Evolutionary conservation across 495 filamentous ascomycete genomes (phyloP), one percentile per base, ranked within the genome.

Genomic region (Beverwykella pulmonaria): DNA sequence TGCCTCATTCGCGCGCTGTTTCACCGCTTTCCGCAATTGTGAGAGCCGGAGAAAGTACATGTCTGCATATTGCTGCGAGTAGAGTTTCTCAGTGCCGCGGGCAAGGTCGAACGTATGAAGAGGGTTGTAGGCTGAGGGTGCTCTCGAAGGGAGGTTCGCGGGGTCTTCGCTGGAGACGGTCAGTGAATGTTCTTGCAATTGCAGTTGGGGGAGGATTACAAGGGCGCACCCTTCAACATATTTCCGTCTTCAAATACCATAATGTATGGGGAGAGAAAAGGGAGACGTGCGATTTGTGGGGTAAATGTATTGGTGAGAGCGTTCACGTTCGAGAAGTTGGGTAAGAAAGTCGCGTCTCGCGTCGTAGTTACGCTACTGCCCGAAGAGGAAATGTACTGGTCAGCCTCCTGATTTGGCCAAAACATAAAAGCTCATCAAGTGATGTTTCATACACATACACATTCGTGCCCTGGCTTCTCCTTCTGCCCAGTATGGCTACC

Each of bases 41-140:
- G 90, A 86, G 14, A 98, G 84, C 36, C 95, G 90, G 69, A 97
- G 77, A 75, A 97, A 98, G 80, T 99, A 99, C 84, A 97, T 91
- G 71, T 97, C 93, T 63, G 87, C 90, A 85, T 89, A 99, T 81
- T 99, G 95, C 75, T 98, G 95, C 74, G 91, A 83, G 72, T 98
- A 99, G 23, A 90, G 87, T 50, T 88, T 86, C 32, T 87, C 82
- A n/a, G 79, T 74, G 12, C 85, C 86, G 67, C 87, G 86, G 0
- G 87, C 84, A 12, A 97, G 82, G 49, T 80, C 75, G 74, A 90
- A 97, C 0, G 87, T 89, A 53, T 86, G 77, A 23, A 93, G 80
- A 1, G 92, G 88, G 58, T 87, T 88, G 80, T 96, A 96, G 61
- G 79, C 74, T 2, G 91, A 93, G n/a, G 61, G 22, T 77, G 68